Evolutionary conservation across 1,284 basidiomycete species (phyloP), one percentile per base, ranked within the genome.

Genomic region (Peniophora sp.): DNA sequence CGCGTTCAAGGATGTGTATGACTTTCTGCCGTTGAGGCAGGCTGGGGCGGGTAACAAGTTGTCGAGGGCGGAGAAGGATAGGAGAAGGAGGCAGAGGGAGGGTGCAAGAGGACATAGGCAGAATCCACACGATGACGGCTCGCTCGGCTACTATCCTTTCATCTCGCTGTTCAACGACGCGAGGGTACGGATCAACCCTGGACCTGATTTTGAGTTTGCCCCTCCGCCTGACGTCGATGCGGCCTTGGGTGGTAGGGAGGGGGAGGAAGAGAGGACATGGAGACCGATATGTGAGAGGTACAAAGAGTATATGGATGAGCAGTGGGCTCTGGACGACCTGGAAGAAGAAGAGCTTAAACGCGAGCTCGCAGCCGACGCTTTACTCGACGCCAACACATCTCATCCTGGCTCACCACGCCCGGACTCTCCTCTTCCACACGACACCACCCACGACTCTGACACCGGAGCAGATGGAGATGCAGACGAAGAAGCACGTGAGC

Each of bases 91-190:
- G 9, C 68, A 72, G 27, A 74, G 79, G 52, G 85, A 88, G 60
- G 83, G 81, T 24, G 73, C 81, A 24, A 79, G 82, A 49, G 84
- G 87, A 58, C 87, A 89, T 63, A 78, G 78, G 54, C 81, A 92
- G 64, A 93, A 94, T 57, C 77, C 81, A 1, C 88, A 92, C 63
- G 95, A 99, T 67, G 97, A 99, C 64, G 97, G 97, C 10, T 87
- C 86, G 17, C 70, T 97, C 5, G 97, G 97, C 0, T 99, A 99
- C 67, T 99, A 94, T 63, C 92, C 95, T 0, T 87, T 97, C 70
- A 82, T 97, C 48, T 97, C 92, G 2, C 75, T 96, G 39, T 99
- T 93, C 71, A 95, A 94, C 55, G 86, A 88, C 50, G 97, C 92
- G 1, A 81, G 85, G 54, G 88, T 93, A 5, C 77, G 70, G 44